These are phyloP conservation scores for Candida smagusa DNA, from an alignment of 1,139 yeast species.

Conservation along the genomic window DNA sequence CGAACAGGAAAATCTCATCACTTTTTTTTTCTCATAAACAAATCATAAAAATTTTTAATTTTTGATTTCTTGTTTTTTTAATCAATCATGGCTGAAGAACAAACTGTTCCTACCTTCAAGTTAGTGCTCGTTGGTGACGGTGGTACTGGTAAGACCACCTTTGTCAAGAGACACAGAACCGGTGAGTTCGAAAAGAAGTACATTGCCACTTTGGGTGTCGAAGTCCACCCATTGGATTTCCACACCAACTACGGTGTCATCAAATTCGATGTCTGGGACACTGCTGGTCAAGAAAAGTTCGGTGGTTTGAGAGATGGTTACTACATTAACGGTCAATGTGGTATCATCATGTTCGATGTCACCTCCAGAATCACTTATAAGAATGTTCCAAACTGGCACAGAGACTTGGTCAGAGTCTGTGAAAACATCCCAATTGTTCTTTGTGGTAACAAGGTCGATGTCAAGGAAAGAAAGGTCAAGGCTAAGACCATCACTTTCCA, in stretches of 20 bases:
- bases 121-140: slow-evolving; percentile 99
- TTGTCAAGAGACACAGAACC: slow-evolving; percentile 98
- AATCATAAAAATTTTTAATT: slow-evolving; percentile 5
- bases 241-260: slow-evolving; percentile 98
- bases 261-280: slow-evolving; percentile 99
- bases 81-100: slow-evolving; percentile 61
- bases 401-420: slow-evolving; percentile 98
- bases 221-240: slow-evolving; percentile 97
- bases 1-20: slow-evolving; percentile 2
- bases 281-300: slow-evolving; percentile 99
- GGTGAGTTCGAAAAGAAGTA: slow-evolving; percentile 99
- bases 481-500: slow-evolving; percentile 99
- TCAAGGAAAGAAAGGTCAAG: slow-evolving; percentile 99
- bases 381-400: slow-evolving; percentile 99
- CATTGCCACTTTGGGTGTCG: slow-evolving; percentile 99
- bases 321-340: slow-evolving; percentile 99
- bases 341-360: slow-evolving; percentile 99
- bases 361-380: slow-evolving; percentile 99
- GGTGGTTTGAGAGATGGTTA: slow-evolving; percentile 99
- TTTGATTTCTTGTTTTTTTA: slow-evolving; percentile 6
- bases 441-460: slow-evolving; percentile 99
- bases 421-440: slow-evolving; percentile 98
- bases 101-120: slow-evolving; percentile 96
- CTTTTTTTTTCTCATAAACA: slow-evolving; percentile 5
- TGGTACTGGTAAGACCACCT: slow-evolving; percentile 99